phyloP scores from a whole-genome alignment of 2,329 filamentous ascomycete genomes.

The Cadophora luteo-olivacea region DNA sequence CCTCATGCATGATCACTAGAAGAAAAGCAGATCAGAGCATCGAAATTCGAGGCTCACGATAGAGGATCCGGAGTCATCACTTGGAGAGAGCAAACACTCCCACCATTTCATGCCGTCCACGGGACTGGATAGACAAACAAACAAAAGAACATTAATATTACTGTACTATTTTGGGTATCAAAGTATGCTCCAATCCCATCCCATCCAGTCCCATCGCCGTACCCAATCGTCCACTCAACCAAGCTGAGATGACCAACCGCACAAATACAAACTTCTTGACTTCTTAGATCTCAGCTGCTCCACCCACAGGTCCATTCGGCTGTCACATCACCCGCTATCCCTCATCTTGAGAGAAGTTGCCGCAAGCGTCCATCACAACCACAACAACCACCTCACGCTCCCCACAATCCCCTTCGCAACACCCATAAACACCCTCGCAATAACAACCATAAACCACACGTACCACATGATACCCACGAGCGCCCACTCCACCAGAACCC shows the following conservation, averaged over 20 bases:
- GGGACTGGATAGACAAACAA: neutral
- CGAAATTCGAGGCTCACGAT: too few relatives aligned
- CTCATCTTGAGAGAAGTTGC: too few relatives aligned
- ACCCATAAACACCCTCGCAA: conserved; percentile 70
- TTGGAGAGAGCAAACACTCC: neutral
- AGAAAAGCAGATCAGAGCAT: too few relatives aligned
- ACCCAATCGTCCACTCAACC: neutral
- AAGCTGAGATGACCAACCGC: neutral
- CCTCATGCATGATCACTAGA: too few relatives aligned
- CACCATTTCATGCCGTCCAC: neutral
- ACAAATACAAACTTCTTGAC: conserved; percentile 4
- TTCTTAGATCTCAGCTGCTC: too few relatives aligned
- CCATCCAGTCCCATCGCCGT: neutral
- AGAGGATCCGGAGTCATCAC: too few relatives aligned
- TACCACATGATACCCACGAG: conserved; percentile 93
- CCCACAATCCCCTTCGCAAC: conserved; percentile 64
- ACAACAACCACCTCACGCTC: conserved; percentile 81
- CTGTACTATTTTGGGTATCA: conserved; percentile 15
- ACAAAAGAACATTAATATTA: conserved; percentile 16
- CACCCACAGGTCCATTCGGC: too few relatives aligned
- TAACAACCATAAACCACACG: conserved; percentile 87
- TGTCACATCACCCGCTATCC: too few relatives aligned
- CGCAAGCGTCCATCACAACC: too few relatives aligned
- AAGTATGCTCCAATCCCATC: neutral
- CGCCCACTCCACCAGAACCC: conserved; percentile 85